These are phyloP conservation scores for Butyriboletus loyo DNA, from an alignment of 768 basidiomycete species.

Conservation along the genomic window DNA sequence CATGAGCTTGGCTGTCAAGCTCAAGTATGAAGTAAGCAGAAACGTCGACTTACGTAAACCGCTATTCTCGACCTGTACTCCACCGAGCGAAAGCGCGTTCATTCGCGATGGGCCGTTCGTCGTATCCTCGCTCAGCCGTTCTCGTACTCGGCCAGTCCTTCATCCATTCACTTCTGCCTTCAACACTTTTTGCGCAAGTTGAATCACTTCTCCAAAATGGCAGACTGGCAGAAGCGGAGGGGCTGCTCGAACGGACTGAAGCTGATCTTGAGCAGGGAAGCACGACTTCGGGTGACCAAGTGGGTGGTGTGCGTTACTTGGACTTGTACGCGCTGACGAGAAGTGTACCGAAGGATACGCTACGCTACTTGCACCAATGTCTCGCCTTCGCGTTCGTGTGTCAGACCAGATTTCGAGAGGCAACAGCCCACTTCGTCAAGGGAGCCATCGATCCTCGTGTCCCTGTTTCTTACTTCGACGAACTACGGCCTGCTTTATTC, in stretches of 20 bases:
- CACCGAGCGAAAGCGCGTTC: not conserved
- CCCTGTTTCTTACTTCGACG: constrained; percentile 75
- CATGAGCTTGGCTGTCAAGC: too few species aligned
- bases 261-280: constrained; percentile 23
- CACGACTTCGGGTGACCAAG: constrained; percentile 6
- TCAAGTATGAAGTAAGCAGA: not conserved
- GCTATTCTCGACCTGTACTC: not conserved
- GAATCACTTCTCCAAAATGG: constrained; percentile 66
- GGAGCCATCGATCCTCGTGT: constrained; percentile 84
- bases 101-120: constrained; percentile 25
- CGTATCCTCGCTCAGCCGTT: constrained; percentile 65
- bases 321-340: constrained; percentile 4
- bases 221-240: constrained; percentile 60
- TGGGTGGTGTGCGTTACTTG: constrained; percentile 1
- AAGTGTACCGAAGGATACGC: constrained; percentile 52
- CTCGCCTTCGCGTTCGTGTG: constrained; percentile 77
- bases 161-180: constrained; percentile 64
- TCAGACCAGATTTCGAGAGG: constrained; percentile 82
- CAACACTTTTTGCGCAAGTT: constrained; percentile 69
- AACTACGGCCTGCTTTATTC: constrained; percentile 67
- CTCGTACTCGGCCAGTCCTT: constrained; percentile 61
- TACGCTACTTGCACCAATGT: constrained; percentile 76
- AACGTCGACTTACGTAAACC: constrained; percentile 13
- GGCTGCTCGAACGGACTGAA: constrained; percentile 57
- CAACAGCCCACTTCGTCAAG: constrained; percentile 70